Evolutionary conservation across 352 stramenopile genomes (phyloP).

Genomic region (Phytopythium litorale): DNA sequence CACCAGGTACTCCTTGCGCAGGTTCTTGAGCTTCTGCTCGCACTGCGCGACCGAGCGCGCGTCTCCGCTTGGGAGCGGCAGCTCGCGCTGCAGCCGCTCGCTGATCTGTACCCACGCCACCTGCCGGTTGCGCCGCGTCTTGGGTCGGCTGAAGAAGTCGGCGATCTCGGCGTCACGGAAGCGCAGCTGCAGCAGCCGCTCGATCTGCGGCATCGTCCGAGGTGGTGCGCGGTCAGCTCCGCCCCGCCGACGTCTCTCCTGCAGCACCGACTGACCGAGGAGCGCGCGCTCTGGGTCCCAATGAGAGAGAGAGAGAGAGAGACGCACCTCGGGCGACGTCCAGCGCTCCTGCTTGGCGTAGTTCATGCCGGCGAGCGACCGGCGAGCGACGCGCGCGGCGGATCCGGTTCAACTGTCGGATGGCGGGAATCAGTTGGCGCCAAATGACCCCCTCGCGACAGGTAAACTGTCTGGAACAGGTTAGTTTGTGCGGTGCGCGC

Average conservation of each 20-base stretch:
- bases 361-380: not conserved
- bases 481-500: not conserved
- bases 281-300: too few relatives aligned
- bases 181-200: constrained; percentile 12
- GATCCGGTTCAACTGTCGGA: not conserved
- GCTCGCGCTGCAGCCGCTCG: constrained; percentile 9
- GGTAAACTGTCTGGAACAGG: not conserved
- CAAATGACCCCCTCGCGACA: not conserved
- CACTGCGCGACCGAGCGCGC: constrained; percentile 12
- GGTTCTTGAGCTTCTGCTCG: constrained; percentile 18
- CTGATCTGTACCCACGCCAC: constrained; percentile 11
- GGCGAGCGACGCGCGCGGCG: not conserved
- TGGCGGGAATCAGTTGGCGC: not conserved
- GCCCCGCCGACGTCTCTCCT: not conserved
- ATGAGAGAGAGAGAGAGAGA: not conserved
- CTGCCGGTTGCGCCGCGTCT: constrained; percentile 10
- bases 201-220: not conserved
- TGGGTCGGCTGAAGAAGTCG: constrained; percentile 4
- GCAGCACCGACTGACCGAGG: too few relatives aligned
- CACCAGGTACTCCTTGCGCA: constrained; percentile 15
- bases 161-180: constrained; percentile 7
- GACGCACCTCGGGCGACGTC: constrained; percentile 10
- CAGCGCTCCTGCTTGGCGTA: constrained; percentile 15
- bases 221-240: not conserved
- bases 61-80: constrained; percentile 12